Base-by-base conservation (phyloP, 164 flowering plant species). In the Berberis vulgaris region DNA sequence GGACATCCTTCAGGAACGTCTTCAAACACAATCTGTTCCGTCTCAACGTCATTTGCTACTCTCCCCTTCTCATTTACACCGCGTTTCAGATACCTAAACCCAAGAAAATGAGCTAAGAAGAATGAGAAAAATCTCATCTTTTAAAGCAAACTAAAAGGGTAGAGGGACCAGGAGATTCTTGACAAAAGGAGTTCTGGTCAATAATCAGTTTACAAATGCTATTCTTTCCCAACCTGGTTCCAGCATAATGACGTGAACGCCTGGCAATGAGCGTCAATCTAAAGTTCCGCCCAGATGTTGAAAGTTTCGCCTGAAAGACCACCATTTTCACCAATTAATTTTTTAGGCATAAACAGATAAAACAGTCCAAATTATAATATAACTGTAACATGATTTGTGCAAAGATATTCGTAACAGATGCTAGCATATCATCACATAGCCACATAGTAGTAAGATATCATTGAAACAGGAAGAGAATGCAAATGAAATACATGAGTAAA, bases 11-110 rank as follows among this genome's bases (percentile, higher is more conserved):
- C 88, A 38, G 83, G 80, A 62, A 71, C 81, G 72, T 84, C 90
- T 76, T 88, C 96, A 75, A 71, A 76, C 59, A 95, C 89, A 75
- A 95, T 91, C 62, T 95, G 97, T 71, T 91, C 97, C 45, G 96
- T 91, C 78, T 95, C 97, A 62, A 95, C 99, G 76, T 91, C 97
- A 82, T 95, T 91, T 49, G 97, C 97, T 9, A 87, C 97, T 67
- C 91, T 82, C 10, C 99, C 97, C 69, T 83, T 84, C 66, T 88
- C 91, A 68, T 95, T 91, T 41, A 95, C 90, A 58, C 99, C 99
- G 26, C 99, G 85, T 69, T 87, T 94, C 64, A 91, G 64, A 74
- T 86, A 91, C 79, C 97, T 94, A 67, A 45, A 49, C 54, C n/a
- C 46, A 39, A 13, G 49, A 67, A 56, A 26, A 59, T 54, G 47